phyloP scores from a whole-genome alignment of 140 eudicot genomes.

The Erigeron philadelphicus region DNA sequence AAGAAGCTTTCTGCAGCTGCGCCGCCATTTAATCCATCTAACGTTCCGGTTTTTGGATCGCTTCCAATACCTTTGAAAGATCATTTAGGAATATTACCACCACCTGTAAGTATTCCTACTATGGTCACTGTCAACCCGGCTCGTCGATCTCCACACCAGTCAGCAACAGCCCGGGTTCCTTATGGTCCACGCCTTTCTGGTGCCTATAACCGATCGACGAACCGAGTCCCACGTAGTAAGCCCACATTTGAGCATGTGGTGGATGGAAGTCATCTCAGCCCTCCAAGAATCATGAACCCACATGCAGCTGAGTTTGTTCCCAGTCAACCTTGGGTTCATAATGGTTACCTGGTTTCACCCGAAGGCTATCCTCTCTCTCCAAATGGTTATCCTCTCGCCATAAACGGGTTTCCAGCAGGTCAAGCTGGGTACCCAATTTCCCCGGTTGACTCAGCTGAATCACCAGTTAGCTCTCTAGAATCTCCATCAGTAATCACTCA shows the following conservation, averaged over 20 bases:
- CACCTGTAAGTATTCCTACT: slow-evolving; percentile 66
- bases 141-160: slow-evolving; percentile 89
- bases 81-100: slow-evolving; percentile 74
- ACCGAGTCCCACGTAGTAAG: slow-evolving; percentile 58
- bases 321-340: slow-evolving; percentile 74
- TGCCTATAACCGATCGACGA: slow-evolving; percentile 61
- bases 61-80: slow-evolving; percentile 56
- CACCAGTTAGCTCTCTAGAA: slow-evolving; percentile 43
- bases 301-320: slow-evolving; percentile 92
- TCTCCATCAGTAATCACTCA: slow-evolving; percentile 40
- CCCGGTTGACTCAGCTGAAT: slow-evolving; percentile 28
- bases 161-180: slow-evolving; percentile 92
- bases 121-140: slow-evolving; percentile 63
- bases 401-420: slow-evolving; percentile 39
- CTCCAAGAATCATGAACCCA: slow-evolving; percentile 77
- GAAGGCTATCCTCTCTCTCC: slow-evolving; percentile 69
- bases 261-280: slow-evolving; percentile 56
- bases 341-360: slow-evolving; percentile 53
- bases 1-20: slow-evolving; percentile 95
- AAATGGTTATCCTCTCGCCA: slow-evolving; percentile 49
- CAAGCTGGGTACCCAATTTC: slow-evolving; percentile 33
- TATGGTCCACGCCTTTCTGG: slow-evolving; percentile 92
- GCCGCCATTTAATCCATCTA: slow-evolving; percentile 78
- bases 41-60: slow-evolving; percentile 59
- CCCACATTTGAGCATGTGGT: slow-evolving; percentile 43